phyloP scores from a whole-genome alignment of 1,284 basidiomycete genomes.

The Quambalaria eucalypti region DNA sequence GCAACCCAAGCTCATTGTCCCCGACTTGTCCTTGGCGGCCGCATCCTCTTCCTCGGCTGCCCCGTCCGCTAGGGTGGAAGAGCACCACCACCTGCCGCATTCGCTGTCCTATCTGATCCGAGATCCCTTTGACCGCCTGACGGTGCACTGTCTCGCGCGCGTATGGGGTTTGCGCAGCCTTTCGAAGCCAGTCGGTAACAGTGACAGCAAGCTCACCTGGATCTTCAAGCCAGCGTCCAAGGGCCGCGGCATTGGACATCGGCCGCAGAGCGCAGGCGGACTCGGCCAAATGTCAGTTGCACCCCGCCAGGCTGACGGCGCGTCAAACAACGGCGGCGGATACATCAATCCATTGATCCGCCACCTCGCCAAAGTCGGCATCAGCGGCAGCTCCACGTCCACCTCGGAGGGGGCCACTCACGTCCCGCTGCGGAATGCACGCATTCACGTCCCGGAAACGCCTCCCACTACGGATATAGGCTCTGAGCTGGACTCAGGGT shows the following conservation, averaged over 20 bases:
- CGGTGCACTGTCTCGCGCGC: conserved; percentile 38
- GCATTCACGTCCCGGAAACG: conserved; percentile 11
- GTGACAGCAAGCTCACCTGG: conserved; percentile 23
- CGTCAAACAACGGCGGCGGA: too few species aligned
- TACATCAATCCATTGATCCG: not conserved
- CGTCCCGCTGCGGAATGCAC: not conserved
- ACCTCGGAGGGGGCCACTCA: not conserved
- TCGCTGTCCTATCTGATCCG: conserved; percentile 28
- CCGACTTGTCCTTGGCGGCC: too few species aligned
- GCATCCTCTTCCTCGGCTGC: not conserved
- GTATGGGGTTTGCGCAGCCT: conserved; percentile 21
- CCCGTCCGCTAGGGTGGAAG: conserved; percentile 12
- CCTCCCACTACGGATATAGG: conserved; percentile 26
- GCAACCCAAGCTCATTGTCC: not conserved
- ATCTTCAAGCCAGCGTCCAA: conserved; percentile 31
- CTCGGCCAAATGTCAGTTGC: not conserved
- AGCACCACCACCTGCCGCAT: conserved; percentile 31
- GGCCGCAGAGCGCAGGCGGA: conserved; percentile 3
- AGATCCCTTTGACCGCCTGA: conserved; percentile 26
- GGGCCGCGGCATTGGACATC: conserved; percentile 11
- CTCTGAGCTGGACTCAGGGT: too few species aligned
- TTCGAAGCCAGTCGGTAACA: not conserved
- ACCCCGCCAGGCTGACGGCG: too few species aligned
- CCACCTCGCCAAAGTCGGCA: not conserved
- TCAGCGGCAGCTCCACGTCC: not conserved